These are phyloP conservation scores for Chalaropsis thielavioides DNA, from an alignment of 2,329 filamentous ascomycete genomes.

Conservation along the genomic window DNA sequence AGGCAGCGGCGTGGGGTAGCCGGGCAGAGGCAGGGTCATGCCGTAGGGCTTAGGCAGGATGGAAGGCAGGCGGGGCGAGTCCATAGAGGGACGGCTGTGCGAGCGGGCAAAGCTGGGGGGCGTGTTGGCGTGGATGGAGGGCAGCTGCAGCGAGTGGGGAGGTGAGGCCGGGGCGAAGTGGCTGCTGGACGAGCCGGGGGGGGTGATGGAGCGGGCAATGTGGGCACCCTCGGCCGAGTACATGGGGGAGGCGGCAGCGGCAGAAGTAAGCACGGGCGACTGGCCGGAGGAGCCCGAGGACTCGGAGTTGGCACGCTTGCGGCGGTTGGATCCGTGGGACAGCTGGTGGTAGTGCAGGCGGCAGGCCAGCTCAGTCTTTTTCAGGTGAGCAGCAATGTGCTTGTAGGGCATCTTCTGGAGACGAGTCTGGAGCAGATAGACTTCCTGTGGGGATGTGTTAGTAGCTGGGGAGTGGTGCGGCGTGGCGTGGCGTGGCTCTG, in stretches of 20 bases:
- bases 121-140: slow-evolving; percentile 31
- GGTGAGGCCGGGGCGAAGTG: slow-evolving; percentile 24
- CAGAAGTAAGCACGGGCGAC: slow-evolving; percentile 36
- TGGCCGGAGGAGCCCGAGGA: slow-evolving; percentile 44
- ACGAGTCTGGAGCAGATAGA: slow-evolving; percentile 69
- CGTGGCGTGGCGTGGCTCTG: neutral
- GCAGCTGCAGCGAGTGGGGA: slow-evolving; percentile 34
- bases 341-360: slow-evolving; percentile 79
- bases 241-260: slow-evolving; percentile 35
- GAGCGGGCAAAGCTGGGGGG: slow-evolving; percentile 12
- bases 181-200: slow-evolving; percentile 32
- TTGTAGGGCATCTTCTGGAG: slow-evolving; percentile 85
- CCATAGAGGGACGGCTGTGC: slow-evolving; percentile 20
- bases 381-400: slow-evolving; percentile 70
- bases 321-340: slow-evolving; percentile 66
- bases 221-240: slow-evolving; percentile 26
- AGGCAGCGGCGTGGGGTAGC: slow-evolving; percentile 30
- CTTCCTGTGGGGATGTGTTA: slow-evolving; percentile 42
- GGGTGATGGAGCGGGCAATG: slow-evolving; percentile 34
- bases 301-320: slow-evolving; percentile 59
- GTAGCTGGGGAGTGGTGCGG: neutral
- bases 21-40: slow-evolving; percentile 31
- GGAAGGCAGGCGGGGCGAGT: slow-evolving; percentile 39
- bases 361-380: slow-evolving; percentile 79
- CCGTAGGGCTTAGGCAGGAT: slow-evolving; percentile 52